Evolutionary conservation across 768 basidiomycete species (phyloP).

Genomic region (Boletus rex-veris): DNA sequence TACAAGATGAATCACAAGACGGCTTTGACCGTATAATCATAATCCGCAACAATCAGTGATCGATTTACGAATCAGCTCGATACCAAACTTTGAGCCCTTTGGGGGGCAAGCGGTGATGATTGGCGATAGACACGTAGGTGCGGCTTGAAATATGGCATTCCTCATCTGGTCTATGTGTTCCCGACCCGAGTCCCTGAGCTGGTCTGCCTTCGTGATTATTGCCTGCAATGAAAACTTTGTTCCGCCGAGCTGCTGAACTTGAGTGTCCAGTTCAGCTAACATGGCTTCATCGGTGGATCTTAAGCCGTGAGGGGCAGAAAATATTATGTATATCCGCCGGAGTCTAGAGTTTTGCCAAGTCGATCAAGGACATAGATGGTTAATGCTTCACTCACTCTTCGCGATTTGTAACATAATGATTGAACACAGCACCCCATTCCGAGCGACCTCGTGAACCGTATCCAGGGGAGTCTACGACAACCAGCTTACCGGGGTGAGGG

Average conservation of each 20-base stretch:
- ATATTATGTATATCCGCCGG: slow-evolving; percentile 63
- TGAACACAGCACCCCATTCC: slow-evolving; percentile 73
- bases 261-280: slow-evolving; percentile 47
- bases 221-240: slow-evolving; percentile 62
- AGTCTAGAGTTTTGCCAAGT: slow-evolving; percentile 41
- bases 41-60: slow-evolving; percentile 59
- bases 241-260: slow-evolving; percentile 30
- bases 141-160: slow-evolving; percentile 47
- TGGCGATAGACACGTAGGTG: slow-evolving; percentile 63
- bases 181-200: slow-evolving; percentile 35
- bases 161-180: slow-evolving; percentile 41
- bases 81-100: slow-evolving; percentile 52
- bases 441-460: slow-evolving; percentile 71
- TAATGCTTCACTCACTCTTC: slow-evolving; percentile 46
- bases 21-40: slow-evolving; percentile 1
- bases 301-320: slow-evolving; percentile 66
- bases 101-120: slow-evolving; percentile 52
- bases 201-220: slow-evolving; percentile 70
- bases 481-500: slow-evolving; percentile 45
- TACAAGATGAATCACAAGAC: background rate
- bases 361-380: background rate
- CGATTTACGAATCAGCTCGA: slow-evolving; percentile 53
- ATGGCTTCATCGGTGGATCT: slow-evolving; percentile 56
- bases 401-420: slow-evolving; percentile 58
- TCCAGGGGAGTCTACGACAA: slow-evolving; percentile 79